phyloP scores from a whole-genome alignment of 169 alveolate genomes.

The Theileria equi region DNA sequence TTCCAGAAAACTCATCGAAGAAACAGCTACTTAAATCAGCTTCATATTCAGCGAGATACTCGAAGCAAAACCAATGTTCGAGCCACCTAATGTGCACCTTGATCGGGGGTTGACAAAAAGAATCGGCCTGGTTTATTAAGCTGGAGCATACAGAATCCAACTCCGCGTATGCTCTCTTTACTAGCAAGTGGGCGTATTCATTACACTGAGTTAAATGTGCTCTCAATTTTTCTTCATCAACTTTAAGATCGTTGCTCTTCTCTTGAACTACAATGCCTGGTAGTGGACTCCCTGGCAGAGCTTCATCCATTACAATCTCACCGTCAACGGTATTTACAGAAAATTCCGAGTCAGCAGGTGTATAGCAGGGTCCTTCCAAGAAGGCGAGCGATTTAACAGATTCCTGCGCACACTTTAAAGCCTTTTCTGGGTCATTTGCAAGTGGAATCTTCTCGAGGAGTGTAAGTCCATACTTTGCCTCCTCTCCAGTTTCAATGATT shows the following conservation, averaged over 20 bases:
- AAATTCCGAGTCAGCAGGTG: too few species aligned
- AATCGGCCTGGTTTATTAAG: constrained; percentile 20
- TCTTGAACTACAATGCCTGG: background rate
- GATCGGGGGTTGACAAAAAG: constrained; percentile 52
- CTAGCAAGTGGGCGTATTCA: constrained; percentile 33
- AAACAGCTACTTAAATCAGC: constrained; percentile 27
- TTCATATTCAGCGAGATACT: constrained; percentile 33
- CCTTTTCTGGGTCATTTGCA: background rate
- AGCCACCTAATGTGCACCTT: constrained; percentile 41
- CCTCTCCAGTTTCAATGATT: constrained; percentile 37
- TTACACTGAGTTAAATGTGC: constrained; percentile 22
- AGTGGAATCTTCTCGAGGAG: constrained; percentile 34
- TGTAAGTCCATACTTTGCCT: constrained; percentile 28
- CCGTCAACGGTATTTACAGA: background rate
- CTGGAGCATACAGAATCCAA: constrained; percentile 51
- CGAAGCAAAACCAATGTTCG: constrained; percentile 47
- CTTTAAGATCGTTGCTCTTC: background rate
- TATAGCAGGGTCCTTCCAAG: too few species aligned
- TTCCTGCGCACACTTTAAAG: constrained; percentile 30
- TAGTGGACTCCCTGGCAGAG: background rate
- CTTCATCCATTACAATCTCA: background rate
- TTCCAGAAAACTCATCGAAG: constrained; percentile 39
- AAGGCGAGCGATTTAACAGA: constrained; percentile 38
- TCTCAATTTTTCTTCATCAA: background rate
- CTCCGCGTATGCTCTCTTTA: constrained; percentile 4